Percentiles rank a stretch among this genome's conserved stretches.
phyloP scores from a whole-genome alignment of 2,329 filamentous ascomycete genomes.

The Neofusicoccum sp. region DNA sequence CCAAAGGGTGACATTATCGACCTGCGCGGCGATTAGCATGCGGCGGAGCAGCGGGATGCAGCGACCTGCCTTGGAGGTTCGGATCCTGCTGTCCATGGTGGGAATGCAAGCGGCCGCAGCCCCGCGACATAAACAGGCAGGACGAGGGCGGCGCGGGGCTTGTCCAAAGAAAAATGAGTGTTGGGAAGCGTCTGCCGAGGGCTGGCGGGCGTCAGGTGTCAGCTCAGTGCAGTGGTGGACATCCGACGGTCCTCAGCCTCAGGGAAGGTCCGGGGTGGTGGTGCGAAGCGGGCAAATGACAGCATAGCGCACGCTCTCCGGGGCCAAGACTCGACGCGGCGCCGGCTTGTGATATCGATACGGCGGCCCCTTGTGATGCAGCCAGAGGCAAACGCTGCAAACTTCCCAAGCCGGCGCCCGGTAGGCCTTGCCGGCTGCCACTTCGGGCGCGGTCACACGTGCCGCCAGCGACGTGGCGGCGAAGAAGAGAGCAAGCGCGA shows the following conservation, averaged over 20 bases:
- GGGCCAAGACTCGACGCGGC: conserved; percentile 9
- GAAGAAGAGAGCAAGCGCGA: not conserved
- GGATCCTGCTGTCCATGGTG: conserved; percentile 45
- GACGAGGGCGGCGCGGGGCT: not conserved
- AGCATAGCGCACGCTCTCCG: conserved; percentile 12
- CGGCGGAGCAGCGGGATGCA: not conserved
- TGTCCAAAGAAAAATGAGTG: not conserved
- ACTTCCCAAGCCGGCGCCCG: not conserved
- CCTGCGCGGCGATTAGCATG: conserved; percentile 36
- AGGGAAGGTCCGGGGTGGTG: conserved; percentile 9
- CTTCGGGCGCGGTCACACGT: not conserved
- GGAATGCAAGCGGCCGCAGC: conserved; percentile 12
- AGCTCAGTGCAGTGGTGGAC: not conserved
- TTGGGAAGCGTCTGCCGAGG: not conserved
- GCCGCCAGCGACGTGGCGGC: not conserved
- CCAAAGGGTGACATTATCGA: conserved; percentile 62
- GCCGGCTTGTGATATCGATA: conserved; percentile 16
- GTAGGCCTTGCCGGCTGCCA: conserved; percentile 1
- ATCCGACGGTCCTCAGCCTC: conserved; percentile 6
- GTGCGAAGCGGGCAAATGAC: conserved; percentile 15
- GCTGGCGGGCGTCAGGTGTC: not conserved
- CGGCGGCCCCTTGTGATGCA: conserved; percentile 10
- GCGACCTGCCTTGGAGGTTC: conserved; percentile 43
- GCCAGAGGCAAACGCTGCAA: conserved; percentile 5
- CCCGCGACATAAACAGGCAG: conserved; percentile 12